Base-by-base conservation (phyloP, 495 filamentous ascomycete species). In the Aspergillus bertholletiae region DNA sequence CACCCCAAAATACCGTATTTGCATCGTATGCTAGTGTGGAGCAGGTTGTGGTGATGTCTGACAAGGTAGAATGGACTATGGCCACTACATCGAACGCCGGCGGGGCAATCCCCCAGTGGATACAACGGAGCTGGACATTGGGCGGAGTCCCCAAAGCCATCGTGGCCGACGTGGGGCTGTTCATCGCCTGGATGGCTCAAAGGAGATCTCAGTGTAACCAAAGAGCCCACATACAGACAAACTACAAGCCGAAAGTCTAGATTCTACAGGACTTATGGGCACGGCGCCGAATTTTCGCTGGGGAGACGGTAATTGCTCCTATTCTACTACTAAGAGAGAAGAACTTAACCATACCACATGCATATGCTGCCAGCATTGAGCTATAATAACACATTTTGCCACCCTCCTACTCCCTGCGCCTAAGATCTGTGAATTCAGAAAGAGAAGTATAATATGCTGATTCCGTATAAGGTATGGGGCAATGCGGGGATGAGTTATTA, bases 161-260 rank as follows among this genome's bases (percentile, higher is more conserved):
- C 51, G 81, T 83, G 26, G 86, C 86, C 57, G 88, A 91, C 73
- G 88, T 91, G 20, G 80, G 82, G 5, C 67, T 86, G 52, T 90
- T 89, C 62, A 61, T 89, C 47, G 65, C 62, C 11, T 90, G 87
- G 87, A 77, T 77, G 39, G 69, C 55, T 24, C 65, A 44, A 69
- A 57, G 51, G 63, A 78, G 70, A 49, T 18, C 46, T 37, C 34
- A 37, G 17, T n/a, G 34, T 37, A 15, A 37, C 15, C 17, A 15
- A 37, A 37, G 2, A 15, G 13, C 13, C 15, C 13, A n/a, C 13
- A n/a, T 15, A n/a, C 13, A 37, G 15, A 37, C 2, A n/a, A n/a
- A n/a, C 34, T n/a, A n/a, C n/a, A n/a, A n/a, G n/a, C n/a, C n/a
- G n/a, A n/a, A n/a, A n/a, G n/a, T n/a, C n/a, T n/a, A n/a, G n/a